phyloP scores from a whole-genome alignment of 305 asterid species.

The Fraxinus albicans region DNA sequence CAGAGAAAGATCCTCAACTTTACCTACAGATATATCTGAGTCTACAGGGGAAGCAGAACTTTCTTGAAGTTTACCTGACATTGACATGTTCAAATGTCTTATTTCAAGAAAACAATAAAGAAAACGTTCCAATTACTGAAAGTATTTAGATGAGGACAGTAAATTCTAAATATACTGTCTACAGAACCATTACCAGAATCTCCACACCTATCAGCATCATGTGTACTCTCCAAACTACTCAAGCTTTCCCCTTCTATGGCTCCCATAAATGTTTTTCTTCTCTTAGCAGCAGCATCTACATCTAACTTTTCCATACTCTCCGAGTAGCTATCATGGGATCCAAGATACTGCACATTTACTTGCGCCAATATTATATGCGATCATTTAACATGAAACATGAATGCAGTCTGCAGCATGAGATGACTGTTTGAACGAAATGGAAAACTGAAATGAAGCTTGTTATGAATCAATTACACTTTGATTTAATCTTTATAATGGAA shows the following conservation, averaged over 20 bases:
- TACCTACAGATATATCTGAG: slow-evolving; percentile 21
- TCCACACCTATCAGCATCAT: slow-evolving; percentile 2
- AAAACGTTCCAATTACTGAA: neutral
- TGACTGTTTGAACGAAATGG: neutral
- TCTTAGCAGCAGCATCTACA: slow-evolving; percentile 21
- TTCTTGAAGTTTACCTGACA: slow-evolving; percentile 1
- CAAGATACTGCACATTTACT: slow-evolving; percentile 8
- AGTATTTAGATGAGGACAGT: neutral
- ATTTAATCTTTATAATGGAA: neutral
- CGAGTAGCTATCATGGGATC: neutral
- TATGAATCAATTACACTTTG: neutral
- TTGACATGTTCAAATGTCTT: neutral
- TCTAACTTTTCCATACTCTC: neutral
- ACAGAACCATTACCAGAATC: slow-evolving; percentile 13
- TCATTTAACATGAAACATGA: neutral
- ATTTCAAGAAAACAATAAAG: neutral
- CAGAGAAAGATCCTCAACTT: slow-evolving; percentile 35
- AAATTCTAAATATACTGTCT: neutral
- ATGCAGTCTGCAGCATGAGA: neutral
- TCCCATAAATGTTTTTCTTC: slow-evolving; percentile 26
- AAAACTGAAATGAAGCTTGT: neutral
- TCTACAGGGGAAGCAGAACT: slow-evolving; percentile 15
- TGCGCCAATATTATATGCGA: neutral
- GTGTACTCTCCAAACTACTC: neutral
- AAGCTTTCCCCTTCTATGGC: slow-evolving; percentile 10